A percentile compares a stretch with the other conserved stretches of the same genome.
These are phyloP conservation scores for Trypanosoma melophagium DNA, from an alignment of 208 protist species.

Conservation along the genomic window DNA sequence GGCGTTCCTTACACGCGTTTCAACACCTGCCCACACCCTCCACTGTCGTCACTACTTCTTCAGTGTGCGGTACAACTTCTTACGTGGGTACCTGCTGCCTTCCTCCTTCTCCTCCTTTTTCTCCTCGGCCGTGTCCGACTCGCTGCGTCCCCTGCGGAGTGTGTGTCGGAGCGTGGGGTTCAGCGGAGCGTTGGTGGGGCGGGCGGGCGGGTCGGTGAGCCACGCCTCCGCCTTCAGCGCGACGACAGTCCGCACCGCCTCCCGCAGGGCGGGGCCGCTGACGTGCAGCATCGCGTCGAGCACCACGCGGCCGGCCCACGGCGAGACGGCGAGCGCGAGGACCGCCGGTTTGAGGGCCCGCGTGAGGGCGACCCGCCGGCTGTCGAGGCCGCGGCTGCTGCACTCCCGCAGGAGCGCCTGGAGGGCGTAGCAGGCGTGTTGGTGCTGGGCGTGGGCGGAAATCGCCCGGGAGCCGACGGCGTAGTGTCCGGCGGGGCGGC, in stretches of 20 bases:
- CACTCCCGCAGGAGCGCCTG: conserved; percentile 78
- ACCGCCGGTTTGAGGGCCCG: conserved; percentile 86
- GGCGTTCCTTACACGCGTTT: too few species aligned
- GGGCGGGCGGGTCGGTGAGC: conserved; percentile 65
- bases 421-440: conserved; percentile 81
- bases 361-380: conserved; percentile 69
- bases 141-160: conserved; percentile 69
- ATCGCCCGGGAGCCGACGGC: conserved; percentile 56
- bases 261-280: conserved; percentile 59
- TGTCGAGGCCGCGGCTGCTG: conserved; percentile 54
- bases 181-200: conserved; percentile 43
- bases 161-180: conserved; percentile 74
- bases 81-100: conserved; percentile 24
- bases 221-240: conserved; percentile 83
- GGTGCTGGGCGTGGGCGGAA: conserved; percentile 75
- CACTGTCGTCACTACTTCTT: conserved; percentile 23
- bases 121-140: conserved; percentile 23
- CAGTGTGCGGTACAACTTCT: conserved; percentile 66
- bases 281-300: conserved; percentile 78
- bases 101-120: conserved; percentile 6
- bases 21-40: too few species aligned
- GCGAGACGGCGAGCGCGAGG: conserved; percentile 78
- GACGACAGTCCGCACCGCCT: conserved; percentile 82
- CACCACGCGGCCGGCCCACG: conserved; percentile 86
- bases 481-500: conserved; percentile 44